These are phyloP conservation scores for Kurtzmaniella quercitrusa DNA, from an alignment of 1,139 yeast species.

Conservation along the genomic window DNA sequence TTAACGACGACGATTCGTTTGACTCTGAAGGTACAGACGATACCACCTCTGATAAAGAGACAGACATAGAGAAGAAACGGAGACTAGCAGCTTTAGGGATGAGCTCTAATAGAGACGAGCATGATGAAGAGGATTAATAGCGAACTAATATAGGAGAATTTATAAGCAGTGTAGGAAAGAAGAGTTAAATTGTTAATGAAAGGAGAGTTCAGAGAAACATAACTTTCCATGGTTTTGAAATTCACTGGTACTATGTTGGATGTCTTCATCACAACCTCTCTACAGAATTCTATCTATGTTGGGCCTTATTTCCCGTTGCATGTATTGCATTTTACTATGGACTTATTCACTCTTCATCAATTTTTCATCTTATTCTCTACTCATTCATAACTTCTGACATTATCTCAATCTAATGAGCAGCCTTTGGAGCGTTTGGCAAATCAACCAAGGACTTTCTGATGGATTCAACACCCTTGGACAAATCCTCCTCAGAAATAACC, in stretches of 20 bases:
- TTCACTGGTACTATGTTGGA: background rate
- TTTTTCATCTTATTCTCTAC: background rate
- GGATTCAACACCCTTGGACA: constrained; percentile 72
- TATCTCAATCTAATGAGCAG: constrained; percentile 27
- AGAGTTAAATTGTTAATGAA: no score
- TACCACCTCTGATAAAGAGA: constrained; percentile 41
- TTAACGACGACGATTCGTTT: constrained; percentile 14
- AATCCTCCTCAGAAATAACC: constrained; percentile 83
- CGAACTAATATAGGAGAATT: background rate
- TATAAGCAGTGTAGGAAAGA: no score
- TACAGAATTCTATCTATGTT: background rate
- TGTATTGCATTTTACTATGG: background rate
- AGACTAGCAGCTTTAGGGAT: constrained; percentile 80
- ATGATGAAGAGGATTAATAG: constrained; percentile 52
- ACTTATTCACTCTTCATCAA: background rate
- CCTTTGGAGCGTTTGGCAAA: constrained; percentile 51
- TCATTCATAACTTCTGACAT: background rate
- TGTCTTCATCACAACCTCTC: background rate
- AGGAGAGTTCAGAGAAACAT: no score
- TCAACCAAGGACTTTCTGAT: constrained; percentile 60
- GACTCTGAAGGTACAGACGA: constrained; percentile 21
- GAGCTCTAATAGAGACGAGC: constrained; percentile 40
- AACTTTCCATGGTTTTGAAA: no score
- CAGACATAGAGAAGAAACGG: constrained; percentile 68
- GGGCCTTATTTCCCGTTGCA: background rate